Evolutionary conservation across 2,329 filamentous ascomycete species (phyloP).

Genomic region (Microdochium nivale): DNA sequence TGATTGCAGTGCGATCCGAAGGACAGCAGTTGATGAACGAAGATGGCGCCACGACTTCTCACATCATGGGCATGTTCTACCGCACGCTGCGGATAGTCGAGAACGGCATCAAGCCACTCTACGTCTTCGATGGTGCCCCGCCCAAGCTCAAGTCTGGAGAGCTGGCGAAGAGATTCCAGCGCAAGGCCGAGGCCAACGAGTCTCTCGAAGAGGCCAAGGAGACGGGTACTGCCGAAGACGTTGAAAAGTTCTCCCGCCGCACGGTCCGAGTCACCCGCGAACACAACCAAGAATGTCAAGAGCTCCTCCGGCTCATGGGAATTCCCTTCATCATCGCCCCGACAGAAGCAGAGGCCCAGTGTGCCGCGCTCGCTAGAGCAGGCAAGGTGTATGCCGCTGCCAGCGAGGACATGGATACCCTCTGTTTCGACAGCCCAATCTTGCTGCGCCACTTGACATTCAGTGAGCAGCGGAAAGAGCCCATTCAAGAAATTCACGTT

Average conservation of each 20-base stretch:
- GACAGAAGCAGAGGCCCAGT: slow-evolving; percentile 96
- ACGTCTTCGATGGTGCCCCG: slow-evolving; percentile 94
- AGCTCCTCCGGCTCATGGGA: slow-evolving; percentile 87
- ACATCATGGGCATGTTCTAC: slow-evolving; percentile 99
- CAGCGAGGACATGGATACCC: slow-evolving; percentile 97
- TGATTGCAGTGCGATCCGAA: slow-evolving; percentile 93
- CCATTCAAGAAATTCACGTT: slow-evolving; percentile 89
- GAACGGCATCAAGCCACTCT: slow-evolving; percentile 97
- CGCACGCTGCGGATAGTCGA: slow-evolving; percentile 96
- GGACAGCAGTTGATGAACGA: slow-evolving; percentile 96
- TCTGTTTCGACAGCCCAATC: slow-evolving; percentile 91
- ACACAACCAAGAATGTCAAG: slow-evolving; percentile 92
- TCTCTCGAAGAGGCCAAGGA: slow-evolving; percentile 93
- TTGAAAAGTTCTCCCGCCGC: slow-evolving; percentile 91
- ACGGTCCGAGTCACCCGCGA: slow-evolving; percentile 94
- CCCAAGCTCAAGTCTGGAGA: slow-evolving; percentile 97
- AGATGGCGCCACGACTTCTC: slow-evolving; percentile 90
- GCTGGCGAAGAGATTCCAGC: slow-evolving; percentile 89
- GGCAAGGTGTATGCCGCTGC: slow-evolving; percentile 96
- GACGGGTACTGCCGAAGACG: slow-evolving; percentile 91
- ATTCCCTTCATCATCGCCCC: slow-evolving; percentile 92
- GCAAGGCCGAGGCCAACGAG: slow-evolving; percentile 87
- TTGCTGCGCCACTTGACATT: slow-evolving; percentile 90
- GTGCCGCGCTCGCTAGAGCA: slow-evolving; percentile 77
- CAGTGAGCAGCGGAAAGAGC: slow-evolving; percentile 94